Conservation (phyloP, 2,329 filamentous ascomycete species). For the Orbilia javanica region DNA sequence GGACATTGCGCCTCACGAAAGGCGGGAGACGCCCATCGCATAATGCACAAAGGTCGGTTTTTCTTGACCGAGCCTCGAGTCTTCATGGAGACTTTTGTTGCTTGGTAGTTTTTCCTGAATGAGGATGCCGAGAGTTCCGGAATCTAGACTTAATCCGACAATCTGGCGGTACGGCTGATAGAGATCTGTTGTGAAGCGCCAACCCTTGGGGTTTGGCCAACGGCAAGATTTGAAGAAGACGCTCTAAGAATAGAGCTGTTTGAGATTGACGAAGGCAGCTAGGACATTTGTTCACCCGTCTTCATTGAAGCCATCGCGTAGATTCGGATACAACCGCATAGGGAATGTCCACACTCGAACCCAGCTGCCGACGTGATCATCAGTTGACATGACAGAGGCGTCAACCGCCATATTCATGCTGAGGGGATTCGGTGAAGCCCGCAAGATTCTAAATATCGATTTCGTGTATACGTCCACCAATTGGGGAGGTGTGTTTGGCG, state of each 20-base stretch:
- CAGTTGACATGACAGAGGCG: constrained; percentile 26
- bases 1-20: constrained; percentile 9
- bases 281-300: constrained; percentile 4
- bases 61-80: constrained; percentile 16
- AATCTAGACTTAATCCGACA: background rate
- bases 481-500: constrained; percentile 26
- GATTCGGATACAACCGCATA: too few relatives aligned
- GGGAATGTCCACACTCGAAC: constrained; percentile 37
- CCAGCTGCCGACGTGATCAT: constrained; percentile 11
- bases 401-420: constrained; percentile 22
- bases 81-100: constrained; percentile 1
- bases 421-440: constrained; percentile 17
- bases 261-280: constrained; percentile 45
- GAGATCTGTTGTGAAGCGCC: constrained; percentile 30
- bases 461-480: background rate
- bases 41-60: constrained; percentile 20
- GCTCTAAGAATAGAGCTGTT: constrained; percentile 56
- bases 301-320: background rate
- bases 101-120: constrained; percentile 45
- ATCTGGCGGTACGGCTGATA: constrained; percentile 27
- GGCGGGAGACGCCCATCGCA: constrained; percentile 23
- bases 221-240: constrained; percentile 36
- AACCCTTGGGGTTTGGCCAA: constrained; percentile 20
- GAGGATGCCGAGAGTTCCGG: constrained; percentile 42
- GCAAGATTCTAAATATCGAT: constrained; percentile 2